Evolutionary conservation across 2,329 filamentous ascomycete genomes (phyloP).

Genomic region (Coniochaeta sp.): DNA sequence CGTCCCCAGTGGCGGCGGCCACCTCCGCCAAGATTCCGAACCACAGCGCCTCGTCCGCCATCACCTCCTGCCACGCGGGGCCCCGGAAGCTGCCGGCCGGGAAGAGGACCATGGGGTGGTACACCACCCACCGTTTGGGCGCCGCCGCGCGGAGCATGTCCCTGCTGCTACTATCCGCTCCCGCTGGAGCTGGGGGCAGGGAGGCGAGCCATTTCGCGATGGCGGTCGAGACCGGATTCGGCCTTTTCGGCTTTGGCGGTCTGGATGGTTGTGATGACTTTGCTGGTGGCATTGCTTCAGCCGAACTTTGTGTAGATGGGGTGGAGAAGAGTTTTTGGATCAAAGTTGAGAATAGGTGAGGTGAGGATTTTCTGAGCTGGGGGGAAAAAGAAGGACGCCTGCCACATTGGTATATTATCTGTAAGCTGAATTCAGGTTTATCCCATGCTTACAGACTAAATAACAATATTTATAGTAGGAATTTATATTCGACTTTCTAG

Average conservation of each 20-base stretch:
- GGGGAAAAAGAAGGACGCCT: too few relatives aligned
- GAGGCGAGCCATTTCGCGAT: constrained; percentile 26
- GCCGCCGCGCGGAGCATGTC: too few relatives aligned
- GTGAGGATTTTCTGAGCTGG: too few relatives aligned
- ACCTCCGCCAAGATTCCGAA: constrained; percentile 37
- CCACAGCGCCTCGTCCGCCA: constrained; percentile 36
- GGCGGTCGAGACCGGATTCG: constrained; percentile 27
- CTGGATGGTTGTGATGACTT: constrained; percentile 15
- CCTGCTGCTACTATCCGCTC: too few relatives aligned
- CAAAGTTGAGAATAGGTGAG: too few relatives aligned
- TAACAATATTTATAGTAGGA: too few relatives aligned
- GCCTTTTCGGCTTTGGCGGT: constrained; percentile 19
- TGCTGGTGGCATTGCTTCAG: neutral
- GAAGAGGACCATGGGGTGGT: constrained; percentile 54
- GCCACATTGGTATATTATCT: too few relatives aligned
- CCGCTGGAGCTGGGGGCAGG: constrained; percentile 15
- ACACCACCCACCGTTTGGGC: constrained; percentile 53
- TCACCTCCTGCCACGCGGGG: constrained; percentile 28
- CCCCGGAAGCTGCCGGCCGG: constrained; percentile 49
- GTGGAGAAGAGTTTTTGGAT: neutral
- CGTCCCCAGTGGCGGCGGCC: constrained; percentile 19
- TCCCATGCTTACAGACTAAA: too few relatives aligned
- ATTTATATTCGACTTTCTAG: too few relatives aligned
- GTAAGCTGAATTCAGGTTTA: too few relatives aligned
- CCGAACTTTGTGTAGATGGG: too few relatives aligned